A percentile compares a stretch with the other conserved stretches of the same genome.
These are phyloP conservation scores for Pythium angustatum DNA, from an alignment of 352 stramenopile genomes.

Conservation along the genomic window DNA sequence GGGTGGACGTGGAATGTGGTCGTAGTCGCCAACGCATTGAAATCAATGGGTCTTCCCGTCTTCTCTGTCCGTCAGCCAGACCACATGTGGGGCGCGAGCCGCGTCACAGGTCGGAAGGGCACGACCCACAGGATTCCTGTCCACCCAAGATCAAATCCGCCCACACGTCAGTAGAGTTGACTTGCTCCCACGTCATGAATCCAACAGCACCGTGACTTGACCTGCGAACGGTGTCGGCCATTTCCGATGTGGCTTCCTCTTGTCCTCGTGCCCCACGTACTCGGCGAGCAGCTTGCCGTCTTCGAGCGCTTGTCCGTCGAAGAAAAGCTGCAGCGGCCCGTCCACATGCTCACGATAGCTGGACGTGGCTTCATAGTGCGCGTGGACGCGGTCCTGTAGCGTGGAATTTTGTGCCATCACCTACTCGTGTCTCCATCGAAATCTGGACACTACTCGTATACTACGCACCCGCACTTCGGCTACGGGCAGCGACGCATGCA, in stretches of 20 bases:
- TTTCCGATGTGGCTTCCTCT: neutral
- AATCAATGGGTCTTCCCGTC: neutral
- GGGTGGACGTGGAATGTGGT: neutral
- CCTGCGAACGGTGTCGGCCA: slow-evolving; percentile 59
- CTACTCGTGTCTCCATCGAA: no score
- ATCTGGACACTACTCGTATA: neutral
- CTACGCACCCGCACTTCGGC: slow-evolving; percentile 39
- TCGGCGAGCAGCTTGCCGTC: slow-evolving; percentile 41
- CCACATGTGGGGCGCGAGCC: slow-evolving; percentile 16
- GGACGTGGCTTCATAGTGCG: slow-evolving; percentile 42
- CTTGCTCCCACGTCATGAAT: no score
- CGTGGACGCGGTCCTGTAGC: slow-evolving; percentile 44
- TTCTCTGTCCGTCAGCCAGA: neutral
- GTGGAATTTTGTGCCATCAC: no score
- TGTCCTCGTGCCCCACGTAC: slow-evolving; percentile 32
- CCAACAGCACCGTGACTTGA: no score
- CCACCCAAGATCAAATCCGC: neutral
- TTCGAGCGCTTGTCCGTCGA: slow-evolving; percentile 44
- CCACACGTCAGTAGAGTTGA: no score
- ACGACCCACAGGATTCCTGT: slow-evolving; percentile 63
- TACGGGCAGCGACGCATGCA: slow-evolving; percentile 45
- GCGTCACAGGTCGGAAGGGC: slow-evolving; percentile 42
- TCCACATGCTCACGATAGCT: slow-evolving; percentile 41
- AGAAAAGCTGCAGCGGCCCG: slow-evolving; percentile 45
- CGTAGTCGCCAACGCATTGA: slow-evolving; percentile 10